Evolutionary conservation across 805 yeast species (phyloP).

Genomic region (Wickerhamiella qilinensis): DNA sequence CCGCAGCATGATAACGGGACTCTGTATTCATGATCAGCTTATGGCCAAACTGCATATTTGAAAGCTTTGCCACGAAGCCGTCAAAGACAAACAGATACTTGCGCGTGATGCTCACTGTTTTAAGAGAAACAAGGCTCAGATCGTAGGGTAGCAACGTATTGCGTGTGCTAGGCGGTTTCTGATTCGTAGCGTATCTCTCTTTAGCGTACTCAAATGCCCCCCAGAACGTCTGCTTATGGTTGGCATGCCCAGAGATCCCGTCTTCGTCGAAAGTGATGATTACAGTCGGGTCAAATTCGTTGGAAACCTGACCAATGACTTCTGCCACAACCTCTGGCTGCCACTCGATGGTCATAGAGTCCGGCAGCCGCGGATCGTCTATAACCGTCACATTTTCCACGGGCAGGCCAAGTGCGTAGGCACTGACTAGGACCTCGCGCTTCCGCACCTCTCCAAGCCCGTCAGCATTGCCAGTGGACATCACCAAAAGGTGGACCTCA

Average conservation of each 20-base stretch:
- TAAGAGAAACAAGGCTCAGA: conserved; percentile 10
- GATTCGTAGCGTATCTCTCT: not conserved
- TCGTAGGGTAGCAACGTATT: not conserved
- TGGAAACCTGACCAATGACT: conserved; percentile 3
- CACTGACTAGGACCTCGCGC: conserved; percentile 42
- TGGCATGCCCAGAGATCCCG: conserved; percentile 82
- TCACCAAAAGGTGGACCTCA: conserved; percentile 42
- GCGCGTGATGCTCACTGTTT: conserved; percentile 21
- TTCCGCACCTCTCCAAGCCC: conserved; percentile 53
- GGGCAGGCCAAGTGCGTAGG: conserved; percentile 35
- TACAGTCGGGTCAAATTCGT: conserved; percentile 19
- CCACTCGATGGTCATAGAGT: conserved; percentile 61
- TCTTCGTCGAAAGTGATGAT: conserved; percentile 63
- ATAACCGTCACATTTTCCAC: conserved; percentile 29
- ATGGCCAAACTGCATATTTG: conserved; percentile 6
- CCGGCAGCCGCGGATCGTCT: conserved; percentile 36
- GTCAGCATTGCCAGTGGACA: conserved; percentile 63
- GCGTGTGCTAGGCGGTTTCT: not conserved
- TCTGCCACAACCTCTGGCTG: conserved; percentile 26
- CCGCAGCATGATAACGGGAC: conserved; percentile 15
- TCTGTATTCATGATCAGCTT: conserved; percentile 10
- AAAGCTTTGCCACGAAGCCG: conserved; percentile 10
- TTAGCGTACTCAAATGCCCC: conserved; percentile 11
- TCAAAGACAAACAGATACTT: conserved; percentile 24
- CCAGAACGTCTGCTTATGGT: conserved; percentile 35